Percentiles rank a stretch among this genome's conserved stretches.
These are phyloP conservation scores for Clitoria ternatea DNA, from an alignment of 306 rosid genomes.

Conservation along the genomic window DNA sequence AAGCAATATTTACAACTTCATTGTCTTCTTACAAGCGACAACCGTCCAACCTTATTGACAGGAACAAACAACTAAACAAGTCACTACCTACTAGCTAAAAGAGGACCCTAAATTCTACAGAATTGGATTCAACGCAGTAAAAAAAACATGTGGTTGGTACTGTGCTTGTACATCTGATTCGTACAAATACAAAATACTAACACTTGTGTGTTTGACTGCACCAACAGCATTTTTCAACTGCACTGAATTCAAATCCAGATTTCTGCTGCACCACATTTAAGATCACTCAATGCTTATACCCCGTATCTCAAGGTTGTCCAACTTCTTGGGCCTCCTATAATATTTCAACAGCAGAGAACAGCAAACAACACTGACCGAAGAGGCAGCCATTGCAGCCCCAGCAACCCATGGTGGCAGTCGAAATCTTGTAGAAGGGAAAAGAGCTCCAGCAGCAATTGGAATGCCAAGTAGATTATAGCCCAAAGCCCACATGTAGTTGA, in stretches of 20 bases:
- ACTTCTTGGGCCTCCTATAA: slow-evolving; percentile 58
- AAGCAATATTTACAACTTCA: slow-evolving; percentile 7
- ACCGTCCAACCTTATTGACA: neutral
- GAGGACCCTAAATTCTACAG: too few species aligned
- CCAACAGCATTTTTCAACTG: too few species aligned
- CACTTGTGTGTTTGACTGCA: too few species aligned
- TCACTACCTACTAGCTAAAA: neutral
- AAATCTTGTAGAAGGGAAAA: slow-evolving; percentile 56
- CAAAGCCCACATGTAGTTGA: slow-evolving; percentile 73
- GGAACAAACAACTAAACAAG: slow-evolving; percentile 5
- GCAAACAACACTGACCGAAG: slow-evolving; percentile 77
- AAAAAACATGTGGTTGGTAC: too few species aligned
- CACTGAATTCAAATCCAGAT: too few species aligned
- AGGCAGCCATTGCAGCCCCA: slow-evolving; percentile 92
- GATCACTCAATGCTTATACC: slow-evolving; percentile 32
- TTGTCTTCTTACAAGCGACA: neutral
- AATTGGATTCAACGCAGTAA: too few species aligned
- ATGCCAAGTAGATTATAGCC: slow-evolving; percentile 76
- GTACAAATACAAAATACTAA: too few species aligned
- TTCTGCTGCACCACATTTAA: neutral
- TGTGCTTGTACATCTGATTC: too few species aligned
- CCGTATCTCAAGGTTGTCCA: slow-evolving; percentile 44
- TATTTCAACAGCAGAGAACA: slow-evolving; percentile 60
- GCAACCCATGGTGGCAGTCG: slow-evolving; percentile 80
- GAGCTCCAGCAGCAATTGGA: slow-evolving; percentile 65